Percentiles rank a stretch among this genome's conserved stretches.
These are phyloP conservation scores for Kodamaea fungicola DNA, from an alignment of 1,139 yeast genomes.

Conservation along the genomic window DNA sequence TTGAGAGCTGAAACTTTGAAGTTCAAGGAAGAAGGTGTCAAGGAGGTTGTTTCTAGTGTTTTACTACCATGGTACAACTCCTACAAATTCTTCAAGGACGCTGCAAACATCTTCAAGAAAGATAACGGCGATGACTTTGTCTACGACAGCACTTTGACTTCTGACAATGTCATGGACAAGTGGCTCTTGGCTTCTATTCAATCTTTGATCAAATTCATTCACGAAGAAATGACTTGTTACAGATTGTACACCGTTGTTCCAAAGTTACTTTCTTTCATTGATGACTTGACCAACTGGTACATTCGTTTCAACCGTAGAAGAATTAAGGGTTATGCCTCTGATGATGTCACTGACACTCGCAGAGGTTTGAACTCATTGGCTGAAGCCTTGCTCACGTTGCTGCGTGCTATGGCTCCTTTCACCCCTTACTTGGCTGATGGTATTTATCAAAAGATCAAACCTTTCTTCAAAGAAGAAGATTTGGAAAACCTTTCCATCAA, in stretches of 20 bases:
- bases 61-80: conserved; percentile 98
- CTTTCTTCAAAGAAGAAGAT: conserved; percentile 54
- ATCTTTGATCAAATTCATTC: conserved; percentile 81
- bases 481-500: conserved; percentile 43
- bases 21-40: conserved; percentile 97
- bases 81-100: conserved; percentile 92
- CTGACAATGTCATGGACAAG: conserved; percentile 92
- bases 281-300: conserved; percentile 97
- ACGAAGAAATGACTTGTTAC: conserved; percentile 84
- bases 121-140: conserved; percentile 67
- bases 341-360: conserved; percentile 77
- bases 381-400: conserved; percentile 84
- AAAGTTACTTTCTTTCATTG: conserved; percentile 80
- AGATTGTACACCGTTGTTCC: conserved; percentile 96
- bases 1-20: conserved; percentile 94
- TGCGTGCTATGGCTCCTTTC: conserved; percentile 98
- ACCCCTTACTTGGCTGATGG: conserved; percentile 94
- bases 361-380: conserved; percentile 86
- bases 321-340: conserved; percentile 79
- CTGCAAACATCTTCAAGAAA: conserved; percentile 80
- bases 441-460: conserved; percentile 74
- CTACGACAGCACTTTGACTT: conserved; percentile 59
- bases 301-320: conserved; percentile 98
- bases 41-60: conserved; percentile 94
- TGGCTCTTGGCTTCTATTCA: conserved; percentile 96